Evolutionary conservation across 2,329 filamentous ascomycete species (phyloP), one percentile per base, ranked within the genome.

Genomic region (Cordyceps cicadae): DNA sequence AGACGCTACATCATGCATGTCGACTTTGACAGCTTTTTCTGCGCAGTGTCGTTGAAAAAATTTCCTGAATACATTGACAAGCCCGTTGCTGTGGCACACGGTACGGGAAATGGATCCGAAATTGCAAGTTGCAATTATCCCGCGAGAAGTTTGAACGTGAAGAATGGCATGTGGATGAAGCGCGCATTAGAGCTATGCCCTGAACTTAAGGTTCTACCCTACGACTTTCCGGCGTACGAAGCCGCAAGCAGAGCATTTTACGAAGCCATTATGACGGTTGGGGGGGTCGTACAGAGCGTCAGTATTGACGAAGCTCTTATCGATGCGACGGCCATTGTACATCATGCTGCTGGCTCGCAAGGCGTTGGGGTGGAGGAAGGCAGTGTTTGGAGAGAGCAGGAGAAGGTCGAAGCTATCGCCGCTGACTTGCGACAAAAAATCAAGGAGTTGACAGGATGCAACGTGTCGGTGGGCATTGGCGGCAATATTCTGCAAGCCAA

Each of bases 131-230:
- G 94, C 75, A 99, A 99, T 68, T 99, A 99, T 70, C 86, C 88
- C 21, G 94, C 95, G 7, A 85, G 94, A 43, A 81, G 84, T 37
- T 94, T 87, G 67, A 93, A 93, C 1, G 81, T 99, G 59, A 96
- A 92, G 70, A 99, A 99, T 67, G 95, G 95, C 43, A 99, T 97
- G 94, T 99, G 95, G 94, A 97, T 99, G 93, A 95, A 93, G 71
- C 81, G 83, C 39, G 94, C 94, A 0, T 79, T 88, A 62, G 87
- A 94, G 66, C 73, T 94, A 19, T 99, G 92, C 69, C 87, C 93
- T 0, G 85, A 91, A 24, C 78, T 99, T 19, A 92, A 95, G 66
- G 87, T 97, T 1, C 71, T 99, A n/a, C 90, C 92, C 0, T 99
- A 99, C 67, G 92, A 99, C 69, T 99, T 97, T 69, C 87, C 89